These are phyloP conservation scores for Trichoderma hamatum DNA, from an alignment of 2,329 filamentous ascomycete species.

Conservation along the genomic window DNA sequence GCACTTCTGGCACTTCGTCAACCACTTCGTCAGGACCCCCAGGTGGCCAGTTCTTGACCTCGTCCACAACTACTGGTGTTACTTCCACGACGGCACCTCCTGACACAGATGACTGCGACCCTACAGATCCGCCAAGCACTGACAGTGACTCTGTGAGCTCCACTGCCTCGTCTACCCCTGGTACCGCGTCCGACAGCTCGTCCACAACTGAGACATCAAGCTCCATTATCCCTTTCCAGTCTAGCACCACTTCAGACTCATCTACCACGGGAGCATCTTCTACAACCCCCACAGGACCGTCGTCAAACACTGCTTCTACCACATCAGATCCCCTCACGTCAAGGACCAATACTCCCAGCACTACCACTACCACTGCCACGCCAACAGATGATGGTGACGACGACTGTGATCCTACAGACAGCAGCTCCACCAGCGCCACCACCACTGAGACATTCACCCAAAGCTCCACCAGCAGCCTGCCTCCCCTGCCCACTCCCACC, in stretches of 20 bases:
- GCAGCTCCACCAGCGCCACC: neutral
- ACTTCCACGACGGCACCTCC: neutral
- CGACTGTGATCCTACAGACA: constrained; percentile 5
- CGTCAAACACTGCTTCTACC: neutral
- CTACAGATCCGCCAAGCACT: neutral
- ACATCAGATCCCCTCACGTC: neutral
- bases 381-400: neutral
- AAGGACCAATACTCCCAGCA: neutral
- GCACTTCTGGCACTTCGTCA: neutral
- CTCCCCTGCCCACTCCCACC: neutral
- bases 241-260: too few species aligned
- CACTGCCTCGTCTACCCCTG: too few species aligned
- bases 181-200: too few species aligned
- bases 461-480: neutral
- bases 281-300: too few species aligned
- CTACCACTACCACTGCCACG: neutral
- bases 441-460: neutral
- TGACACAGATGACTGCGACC: neutral
- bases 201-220: neutral
- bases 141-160: neutral
- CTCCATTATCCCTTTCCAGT: too few species aligned
- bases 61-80: neutral
- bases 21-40: neutral
- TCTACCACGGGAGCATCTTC: too few species aligned
- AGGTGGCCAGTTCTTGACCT: neutral